phyloP scores from a whole-genome alignment of 371 early-diverging fungal genomes.

The Mortierella sp. region DNA sequence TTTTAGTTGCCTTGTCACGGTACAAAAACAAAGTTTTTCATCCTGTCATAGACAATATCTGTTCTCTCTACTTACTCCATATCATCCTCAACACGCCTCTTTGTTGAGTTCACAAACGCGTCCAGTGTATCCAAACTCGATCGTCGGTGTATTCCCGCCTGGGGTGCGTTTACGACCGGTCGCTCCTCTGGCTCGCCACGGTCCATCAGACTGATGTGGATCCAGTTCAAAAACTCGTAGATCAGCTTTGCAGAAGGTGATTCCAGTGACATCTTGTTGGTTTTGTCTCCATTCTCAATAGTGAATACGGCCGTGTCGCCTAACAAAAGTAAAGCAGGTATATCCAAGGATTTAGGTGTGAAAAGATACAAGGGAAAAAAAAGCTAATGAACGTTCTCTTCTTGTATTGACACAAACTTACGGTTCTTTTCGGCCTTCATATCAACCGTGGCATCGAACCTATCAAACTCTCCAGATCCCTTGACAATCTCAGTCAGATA shows the following conservation, averaged over 20 bases:
- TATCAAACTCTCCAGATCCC: constrained; percentile 25
- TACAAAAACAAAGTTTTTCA: not conserved
- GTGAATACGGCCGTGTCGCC: constrained; percentile 35
- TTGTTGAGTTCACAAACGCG: not conserved
- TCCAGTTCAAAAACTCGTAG: constrained; percentile 38
- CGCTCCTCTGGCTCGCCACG: not conserved
- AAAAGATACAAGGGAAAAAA: no score
- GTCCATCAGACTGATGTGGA: constrained; percentile 25
- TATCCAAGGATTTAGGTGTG: no score
- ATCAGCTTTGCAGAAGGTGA: constrained; percentile 43
- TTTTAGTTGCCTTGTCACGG: not conserved
- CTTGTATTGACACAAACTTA: no score
- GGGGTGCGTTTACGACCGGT: no score
- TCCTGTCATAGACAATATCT: not conserved
- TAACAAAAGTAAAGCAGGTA: not conserved
- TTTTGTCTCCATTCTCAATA: constrained; percentile 32
- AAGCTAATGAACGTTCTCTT: no score
- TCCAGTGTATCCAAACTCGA: no score
- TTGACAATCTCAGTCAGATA: constrained; percentile 21
- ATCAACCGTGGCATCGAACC: constrained; percentile 22
- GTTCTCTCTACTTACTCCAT: constrained; percentile 1
- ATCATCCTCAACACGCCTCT: not conserved
- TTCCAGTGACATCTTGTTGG: constrained; percentile 42
- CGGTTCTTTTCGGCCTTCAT: constrained; percentile 34
- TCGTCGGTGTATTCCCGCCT: no score